Base-by-base conservation (phyloP, 148 eudicot genomes). In the Drosera capensis region DNA sequence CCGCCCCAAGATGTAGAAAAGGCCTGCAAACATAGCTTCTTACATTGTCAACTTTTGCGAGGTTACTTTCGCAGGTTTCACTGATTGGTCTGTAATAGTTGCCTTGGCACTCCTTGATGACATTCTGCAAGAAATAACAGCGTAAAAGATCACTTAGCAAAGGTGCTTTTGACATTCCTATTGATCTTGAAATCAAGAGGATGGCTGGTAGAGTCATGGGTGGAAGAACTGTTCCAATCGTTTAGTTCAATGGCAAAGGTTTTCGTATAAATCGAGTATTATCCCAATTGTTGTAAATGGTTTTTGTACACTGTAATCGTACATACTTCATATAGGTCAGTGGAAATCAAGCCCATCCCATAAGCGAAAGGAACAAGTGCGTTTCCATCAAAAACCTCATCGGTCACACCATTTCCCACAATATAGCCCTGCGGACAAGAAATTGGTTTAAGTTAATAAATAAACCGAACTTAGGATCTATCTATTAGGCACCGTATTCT, bases 391-490 rank as follows among this genome's bases (percentile, higher is more conserved):
- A 69, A 58, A 23, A 2, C 55, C 17, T 69, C 77, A 34, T 90
- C 99, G 8, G 94, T 64, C 34, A 81, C 93, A 49, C 99, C 99
- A 59, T 90, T 90, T 36, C 99, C 99, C 24, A 90, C 95, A 78
- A 90, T 69, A 56, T 90, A 90, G 46, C 99, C 99, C 99, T 90
- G 82, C n/a, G 23, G 34, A 26, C 40, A 23, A 45, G 54, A 17
- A 15, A 14, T 34, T 46, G 30, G 1, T 39, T 12, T 39, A 20
- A 30, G 56, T 14, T n/a, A n/a, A n/a, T n/a, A n/a, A n/a, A n/a
- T n/a, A n/a, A n/a, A n/a, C n/a, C n/a, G n/a, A n/a, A n/a, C n/a
- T n/a, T n/a, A n/a, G n/a, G n/a, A n/a, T n/a, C n/a, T n/a, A n/a
- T n/a, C n/a, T n/a, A n/a, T n/a, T n/a, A n/a, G n/a, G n/a, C n/a